These are phyloP conservation scores for Boletales sp. DNA, from an alignment of 768 basidiomycete genomes.

Conservation along the genomic window DNA sequence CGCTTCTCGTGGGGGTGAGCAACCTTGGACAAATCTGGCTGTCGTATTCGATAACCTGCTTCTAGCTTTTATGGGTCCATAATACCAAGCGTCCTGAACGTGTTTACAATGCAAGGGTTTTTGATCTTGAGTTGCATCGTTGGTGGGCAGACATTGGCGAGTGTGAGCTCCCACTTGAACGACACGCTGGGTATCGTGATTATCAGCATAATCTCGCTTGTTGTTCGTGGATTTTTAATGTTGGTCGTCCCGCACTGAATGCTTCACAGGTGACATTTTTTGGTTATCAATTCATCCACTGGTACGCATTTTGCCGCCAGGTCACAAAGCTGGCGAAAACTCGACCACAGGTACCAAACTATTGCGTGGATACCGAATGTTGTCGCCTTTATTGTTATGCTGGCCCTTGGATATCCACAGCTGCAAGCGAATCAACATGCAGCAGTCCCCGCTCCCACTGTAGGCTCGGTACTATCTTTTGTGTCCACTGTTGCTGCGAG, in stretches of 20 bases:
- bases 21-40: slow-evolving; percentile 9
- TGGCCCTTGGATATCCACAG: slow-evolving; percentile 69
- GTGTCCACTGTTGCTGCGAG: slow-evolving; percentile 43
- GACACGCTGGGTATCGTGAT: slow-evolving; percentile 34
- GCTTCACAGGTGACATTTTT: slow-evolving; percentile 53
- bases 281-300: slow-evolving; percentile 59
- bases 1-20: slow-evolving; percentile 51
- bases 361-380: slow-evolving; percentile 74
- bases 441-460: slow-evolving; percentile 34
- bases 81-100: slow-evolving; percentile 44
- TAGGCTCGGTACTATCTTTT: slow-evolving; percentile 39
- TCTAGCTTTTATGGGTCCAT: slow-evolving; percentile 38
- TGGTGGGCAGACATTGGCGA: slow-evolving; percentile 58
- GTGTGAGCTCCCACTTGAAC: slow-evolving; percentile 34
- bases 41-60: slow-evolving; percentile 2
- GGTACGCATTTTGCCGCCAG: slow-evolving; percentile 30
- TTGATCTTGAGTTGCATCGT: slow-evolving; percentile 57
- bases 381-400: slow-evolving; percentile 61
- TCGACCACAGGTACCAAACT: slow-evolving; percentile 60
- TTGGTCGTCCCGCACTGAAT: not conserved
- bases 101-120: slow-evolving; percentile 51
- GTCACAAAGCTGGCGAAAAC: not conserved
- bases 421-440: slow-evolving; percentile 40
- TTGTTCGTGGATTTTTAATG: slow-evolving; percentile 14
- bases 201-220: slow-evolving; percentile 29